Evolutionary conservation across 2,329 filamentous ascomycete genomes (phyloP).

Genomic region (Trichoderma sp.): DNA sequence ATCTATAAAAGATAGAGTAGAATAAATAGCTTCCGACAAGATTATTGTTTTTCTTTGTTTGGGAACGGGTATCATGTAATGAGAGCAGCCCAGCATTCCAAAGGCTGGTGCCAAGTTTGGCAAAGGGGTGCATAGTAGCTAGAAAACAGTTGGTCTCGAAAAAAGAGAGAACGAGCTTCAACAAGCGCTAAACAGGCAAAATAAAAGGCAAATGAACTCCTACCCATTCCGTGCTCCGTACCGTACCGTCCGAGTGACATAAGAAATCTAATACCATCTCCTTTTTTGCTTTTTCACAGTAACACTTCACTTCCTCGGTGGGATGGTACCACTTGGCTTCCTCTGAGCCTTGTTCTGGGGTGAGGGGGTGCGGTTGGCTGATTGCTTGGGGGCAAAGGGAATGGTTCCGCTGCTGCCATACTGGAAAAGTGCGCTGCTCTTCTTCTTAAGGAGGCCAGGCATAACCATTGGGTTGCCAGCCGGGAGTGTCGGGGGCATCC

Average conservation of each 20-base stretch:
- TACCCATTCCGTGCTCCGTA: neutral
- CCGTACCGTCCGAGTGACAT: neutral
- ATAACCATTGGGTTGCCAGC: constrained; percentile 33
- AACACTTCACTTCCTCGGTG: constrained; percentile 4
- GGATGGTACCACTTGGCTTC: neutral
- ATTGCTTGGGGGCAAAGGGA: constrained; percentile 40
- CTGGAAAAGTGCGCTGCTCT: constrained; percentile 34
- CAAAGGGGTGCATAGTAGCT: constrained; percentile 19
- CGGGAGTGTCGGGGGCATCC: constrained; percentile 49
- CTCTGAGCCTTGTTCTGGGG: constrained; percentile 6
- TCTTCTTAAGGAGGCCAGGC: constrained; percentile 37
- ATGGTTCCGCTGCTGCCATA: constrained; percentile 47
- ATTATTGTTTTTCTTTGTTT: constrained; percentile 7
- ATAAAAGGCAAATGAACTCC: constrained; percentile 5
- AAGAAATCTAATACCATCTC: neutral
- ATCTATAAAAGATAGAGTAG: constrained; percentile 10
- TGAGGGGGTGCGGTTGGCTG: neutral
- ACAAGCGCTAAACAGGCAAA: neutral
- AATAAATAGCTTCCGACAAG: constrained; percentile 10
- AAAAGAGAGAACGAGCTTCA: constrained; percentile 3
- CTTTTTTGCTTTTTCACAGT: neutral
- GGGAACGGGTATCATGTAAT: constrained; percentile 29
- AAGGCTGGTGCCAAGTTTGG: neutral
- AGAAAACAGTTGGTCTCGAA: constrained; percentile 11
- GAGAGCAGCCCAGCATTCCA: constrained; percentile 19